Evolutionary conservation across 352 stramenopile genomes (phyloP).

Genomic region (Thraustochytrium striatum): DNA sequence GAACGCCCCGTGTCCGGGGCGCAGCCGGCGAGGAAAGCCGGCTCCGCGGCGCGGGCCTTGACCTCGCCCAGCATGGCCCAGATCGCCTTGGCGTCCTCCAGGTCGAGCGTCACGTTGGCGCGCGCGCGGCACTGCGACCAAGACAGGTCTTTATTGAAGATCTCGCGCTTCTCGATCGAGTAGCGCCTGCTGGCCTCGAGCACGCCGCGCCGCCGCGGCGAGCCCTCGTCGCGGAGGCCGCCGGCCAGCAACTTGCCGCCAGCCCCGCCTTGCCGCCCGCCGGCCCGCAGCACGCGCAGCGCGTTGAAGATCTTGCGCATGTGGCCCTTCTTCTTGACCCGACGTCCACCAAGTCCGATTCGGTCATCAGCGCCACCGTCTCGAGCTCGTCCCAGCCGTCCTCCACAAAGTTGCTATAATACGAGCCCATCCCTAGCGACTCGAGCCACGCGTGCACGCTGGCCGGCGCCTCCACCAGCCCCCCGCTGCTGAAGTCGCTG

Average conservation of each 20-base stretch:
- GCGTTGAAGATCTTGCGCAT: constrained; percentile 30
- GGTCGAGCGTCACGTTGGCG: constrained; percentile 42
- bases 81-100: constrained; percentile 46
- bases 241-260: not conserved
- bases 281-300: constrained; percentile 4
- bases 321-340: constrained; percentile 43
- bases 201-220: not conserved
- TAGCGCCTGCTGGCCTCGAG: not conserved
- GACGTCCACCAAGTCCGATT: constrained; percentile 8
- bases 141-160: constrained; percentile 33
- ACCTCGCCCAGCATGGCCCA: constrained; percentile 7
- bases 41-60: not conserved
- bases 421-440: not conserved
- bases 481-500: not conserved
- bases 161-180: constrained; percentile 30
- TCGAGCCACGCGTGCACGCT: constrained; percentile 12
- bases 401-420: constrained; percentile 9
- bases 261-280: not conserved
- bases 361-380: constrained; percentile 36
- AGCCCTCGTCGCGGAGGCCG: not conserved
- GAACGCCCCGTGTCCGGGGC: not conserved
- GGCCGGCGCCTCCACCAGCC: not conserved
- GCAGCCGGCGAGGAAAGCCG: not conserved
- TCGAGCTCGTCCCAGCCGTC: constrained; percentile 45
- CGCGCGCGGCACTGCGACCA: constrained; percentile 41